A percentile compares a stretch with the other conserved stretches of the same genome.
Conservation (phyloP, 2,329 filamentous ascomycete genomes). For the Furcasterigmium sp. region DNA sequence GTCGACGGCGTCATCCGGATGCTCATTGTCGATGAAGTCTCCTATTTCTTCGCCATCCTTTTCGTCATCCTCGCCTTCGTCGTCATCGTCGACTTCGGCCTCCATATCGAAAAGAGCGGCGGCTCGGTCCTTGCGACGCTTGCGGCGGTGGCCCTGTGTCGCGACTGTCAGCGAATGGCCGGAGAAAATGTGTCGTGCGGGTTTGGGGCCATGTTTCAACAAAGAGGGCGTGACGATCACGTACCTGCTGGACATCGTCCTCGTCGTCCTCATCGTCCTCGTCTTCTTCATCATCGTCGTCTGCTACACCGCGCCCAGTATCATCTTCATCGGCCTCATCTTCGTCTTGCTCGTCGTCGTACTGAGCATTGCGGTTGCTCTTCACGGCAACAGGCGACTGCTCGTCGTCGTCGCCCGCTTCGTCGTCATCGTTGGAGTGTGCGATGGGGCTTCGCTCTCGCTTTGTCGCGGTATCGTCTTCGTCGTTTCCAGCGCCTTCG, state of each 20-base stretch:
- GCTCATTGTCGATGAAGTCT: slow-evolving; percentile 81
- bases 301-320: slow-evolving; percentile 27
- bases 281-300: slow-evolving; percentile 41
- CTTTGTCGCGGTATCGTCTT: slow-evolving; percentile 26
- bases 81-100: slow-evolving; percentile 95
- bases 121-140: slow-evolving; percentile 71
- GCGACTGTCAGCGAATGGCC: slow-evolving; percentile 17
- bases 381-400: slow-evolving; percentile 15
- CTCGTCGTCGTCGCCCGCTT: slow-evolving; percentile 24
- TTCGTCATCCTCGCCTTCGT: slow-evolving; percentile 82
- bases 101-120: slow-evolving; percentile 96
- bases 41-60: slow-evolving; percentile 80
- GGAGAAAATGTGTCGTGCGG: too few relatives aligned
- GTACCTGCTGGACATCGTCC: slow-evolving; percentile 63
- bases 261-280: slow-evolving; percentile 59
- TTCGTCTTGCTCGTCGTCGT: slow-evolving; percentile 28
- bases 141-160: slow-evolving; percentile 62
- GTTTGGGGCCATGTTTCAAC: neutral
- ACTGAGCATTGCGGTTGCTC: slow-evolving; percentile 10
- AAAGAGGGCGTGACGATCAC: slow-evolving; percentile 6
- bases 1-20: slow-evolving; percentile 84
- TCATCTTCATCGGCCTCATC: slow-evolving; percentile 29
- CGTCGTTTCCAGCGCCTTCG: slow-evolving; percentile 45
- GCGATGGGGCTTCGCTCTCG: neutral
- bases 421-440: slow-evolving; percentile 29